Evolutionary conservation across 1,139 yeast genomes (phyloP).

Genomic region (Protomyces lactucae-debilis): DNA sequence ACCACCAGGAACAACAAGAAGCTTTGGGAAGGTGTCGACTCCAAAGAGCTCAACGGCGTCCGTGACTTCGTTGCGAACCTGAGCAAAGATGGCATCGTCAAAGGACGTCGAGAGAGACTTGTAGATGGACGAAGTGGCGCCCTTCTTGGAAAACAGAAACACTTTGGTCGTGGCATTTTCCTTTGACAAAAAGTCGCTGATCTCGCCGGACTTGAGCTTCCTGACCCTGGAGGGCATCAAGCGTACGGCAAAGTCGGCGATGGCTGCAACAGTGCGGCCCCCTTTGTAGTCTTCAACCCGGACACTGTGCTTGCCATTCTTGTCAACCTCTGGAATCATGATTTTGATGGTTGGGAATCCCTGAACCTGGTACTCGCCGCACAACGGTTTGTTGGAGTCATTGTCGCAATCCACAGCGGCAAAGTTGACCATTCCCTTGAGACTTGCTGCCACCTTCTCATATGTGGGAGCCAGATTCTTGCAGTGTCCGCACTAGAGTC

Average conservation of each 20-base stretch:
- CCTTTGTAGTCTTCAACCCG: constrained; percentile 24
- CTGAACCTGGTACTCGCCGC: constrained; percentile 43
- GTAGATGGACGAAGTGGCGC: constrained; percentile 1
- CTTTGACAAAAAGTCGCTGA: background rate
- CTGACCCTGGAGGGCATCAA: constrained; percentile 16
- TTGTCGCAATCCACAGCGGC: constrained; percentile 32
- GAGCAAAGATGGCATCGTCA: constrained; percentile 1
- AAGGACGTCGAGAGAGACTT: constrained; percentile 21
- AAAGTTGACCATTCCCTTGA: constrained; percentile 40
- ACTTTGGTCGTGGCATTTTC: constrained; percentile 6
- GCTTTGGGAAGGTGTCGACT: background rate
- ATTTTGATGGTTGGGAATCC: constrained; percentile 91
- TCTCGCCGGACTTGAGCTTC: background rate
- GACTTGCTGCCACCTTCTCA: constrained; percentile 43
- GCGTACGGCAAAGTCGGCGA: background rate
- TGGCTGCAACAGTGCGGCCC: constrained; percentile 19
- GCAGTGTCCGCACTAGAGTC: constrained; percentile 76
- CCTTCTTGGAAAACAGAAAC: constrained; percentile 19
- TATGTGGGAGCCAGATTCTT: constrained; percentile 84
- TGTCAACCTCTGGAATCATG: constrained; percentile 36
- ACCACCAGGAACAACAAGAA: constrained; percentile 11
- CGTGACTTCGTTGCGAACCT: constrained; percentile 4
- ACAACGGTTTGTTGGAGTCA: constrained; percentile 15
- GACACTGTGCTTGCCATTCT: constrained; percentile 1
- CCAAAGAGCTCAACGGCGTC: constrained; percentile 4